These are phyloP conservation scores for Phlebiopsis gigantea DNA, from an alignment of 768 basidiomycete genomes.

Conservation along the genomic window DNA sequence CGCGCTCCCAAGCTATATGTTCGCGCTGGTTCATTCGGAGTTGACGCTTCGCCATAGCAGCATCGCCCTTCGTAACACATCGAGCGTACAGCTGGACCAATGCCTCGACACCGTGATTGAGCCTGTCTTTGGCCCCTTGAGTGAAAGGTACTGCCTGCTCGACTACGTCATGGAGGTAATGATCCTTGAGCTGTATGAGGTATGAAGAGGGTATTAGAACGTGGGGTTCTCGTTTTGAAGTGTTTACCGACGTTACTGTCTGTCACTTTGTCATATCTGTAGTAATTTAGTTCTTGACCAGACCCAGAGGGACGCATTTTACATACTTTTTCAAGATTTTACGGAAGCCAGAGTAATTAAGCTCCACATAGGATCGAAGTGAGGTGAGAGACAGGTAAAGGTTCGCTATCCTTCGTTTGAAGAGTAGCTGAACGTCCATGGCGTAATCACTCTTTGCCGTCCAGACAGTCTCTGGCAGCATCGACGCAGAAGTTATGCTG, in stretches of 20 bases:
- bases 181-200: conserved; percentile 58
- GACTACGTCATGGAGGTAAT: conserved; percentile 68
- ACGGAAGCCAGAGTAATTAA: conserved; percentile 90
- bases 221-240: no score
- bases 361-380: conserved; percentile 81
- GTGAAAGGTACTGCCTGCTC: conserved; percentile 68
- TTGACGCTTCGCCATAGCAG: conserved; percentile 65
- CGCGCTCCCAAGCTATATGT: conserved; percentile 94
- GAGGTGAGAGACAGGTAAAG: conserved; percentile 74
- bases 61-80: conserved; percentile 76
- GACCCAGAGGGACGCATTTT: no score
- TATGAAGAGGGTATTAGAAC: background rate
- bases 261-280: conserved; percentile 91
- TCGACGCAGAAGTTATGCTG: conserved; percentile 37
- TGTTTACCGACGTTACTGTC: conserved; percentile 48
- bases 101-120: conserved; percentile 51
- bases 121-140: conserved; percentile 50
- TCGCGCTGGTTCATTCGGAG: conserved; percentile 85
- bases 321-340: conserved; percentile 97
- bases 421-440: conserved; percentile 74
- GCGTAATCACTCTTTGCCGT: conserved; percentile 75
- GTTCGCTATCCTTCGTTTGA: conserved; percentile 84
- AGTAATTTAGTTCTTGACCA: conserved; percentile 9
- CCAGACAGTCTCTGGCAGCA: conserved; percentile 57
- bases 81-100: conserved; percentile 77